Base-by-base conservation (phyloP, 371 early-diverging fungal genomes). In the Umbelopsis sp. region DNA sequence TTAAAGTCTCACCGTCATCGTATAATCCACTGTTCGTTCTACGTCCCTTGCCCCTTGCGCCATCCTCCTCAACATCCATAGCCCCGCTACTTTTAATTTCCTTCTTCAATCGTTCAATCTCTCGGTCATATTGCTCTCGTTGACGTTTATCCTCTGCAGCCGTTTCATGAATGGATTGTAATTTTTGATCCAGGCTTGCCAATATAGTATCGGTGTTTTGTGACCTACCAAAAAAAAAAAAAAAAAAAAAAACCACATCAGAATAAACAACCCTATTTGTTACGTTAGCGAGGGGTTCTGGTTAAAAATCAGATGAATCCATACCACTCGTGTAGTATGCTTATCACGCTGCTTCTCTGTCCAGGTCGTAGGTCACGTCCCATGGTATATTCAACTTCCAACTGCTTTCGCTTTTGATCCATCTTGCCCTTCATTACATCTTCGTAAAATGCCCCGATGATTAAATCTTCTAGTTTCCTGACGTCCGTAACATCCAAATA, bases 381-480 rank as follows among this genome's bases (percentile, higher is more conserved):
- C 87, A 95, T 92, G 32, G 94, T 86, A 38, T 82, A 87, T 71
- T 92, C 91, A 4, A 95, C 89, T 70, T 90, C 88, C n/a, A 95
- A 71, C 65, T 86, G 87, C 52, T 87, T 84, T 68, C 83, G 76
- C 46, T 87, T 87, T 73, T 95, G 96, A 76, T 95, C 96, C 46
- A 95, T 78, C 79, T 90, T 93, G 29, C 93, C 96, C 18, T 79
- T 80, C 53, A 95, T 72, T 3, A 95, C 73, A 52, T 87, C 89
- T 67, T 92, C 88, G 71, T 94, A 94, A 46, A 95, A 89, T 32
- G 92, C 91, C 63, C 93, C 93, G 70, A 95, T 95, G 70, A 94
- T 87, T 67, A 94, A 75, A 77, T 94, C 94, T 70, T 95, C 96
- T 44, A 95, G 79, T 63, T 91, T 91, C 41, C 94, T 87, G 12